Percentiles rank a stretch among this genome's conserved stretches.
phyloP scores from a whole-genome alignment of 495 filamentous ascomycete species.

The Apodospora peruviana region DNA sequence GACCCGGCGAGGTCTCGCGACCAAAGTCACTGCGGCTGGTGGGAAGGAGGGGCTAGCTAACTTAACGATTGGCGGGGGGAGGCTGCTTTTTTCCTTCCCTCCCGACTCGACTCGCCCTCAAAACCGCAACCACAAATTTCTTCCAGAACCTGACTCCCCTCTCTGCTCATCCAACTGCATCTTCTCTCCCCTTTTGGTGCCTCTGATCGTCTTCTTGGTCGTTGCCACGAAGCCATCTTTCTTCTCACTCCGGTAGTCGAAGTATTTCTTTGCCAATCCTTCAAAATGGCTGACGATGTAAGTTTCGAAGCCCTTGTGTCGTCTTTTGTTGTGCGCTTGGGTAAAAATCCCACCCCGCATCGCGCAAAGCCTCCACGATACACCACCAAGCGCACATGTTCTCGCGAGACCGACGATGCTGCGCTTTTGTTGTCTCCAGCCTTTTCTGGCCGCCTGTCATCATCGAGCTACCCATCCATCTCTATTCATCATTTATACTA shows the following conservation, averaged over 20 bases:
- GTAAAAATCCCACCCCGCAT: slow-evolving; percentile 29
- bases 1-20: too few species aligned
- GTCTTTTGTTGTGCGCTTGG: slow-evolving; percentile 14
- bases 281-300: slow-evolving; percentile 49
- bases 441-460: neutral
- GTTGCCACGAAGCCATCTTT: slow-evolving; percentile 20
- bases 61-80: slow-evolving; percentile 4
- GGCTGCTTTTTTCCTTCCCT: slow-evolving; percentile 7
- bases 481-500: neutral
- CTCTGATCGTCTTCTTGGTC: slow-evolving; percentile 19
- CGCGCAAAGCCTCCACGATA: slow-evolving; percentile 18
- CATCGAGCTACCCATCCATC: neutral
- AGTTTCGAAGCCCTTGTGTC: slow-evolving; percentile 12
- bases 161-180: slow-evolving; percentile 17
- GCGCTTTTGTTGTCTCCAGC: neutral
- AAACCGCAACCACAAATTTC: slow-evolving; percentile 20
- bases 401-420: neutral
- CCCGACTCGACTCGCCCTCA: slow-evolving; percentile 11
- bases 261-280: slow-evolving; percentile 31
- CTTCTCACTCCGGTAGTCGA: slow-evolving; percentile 14
- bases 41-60: slow-evolving; percentile 6
- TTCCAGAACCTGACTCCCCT: slow-evolving; percentile 16
- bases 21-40: too few species aligned
- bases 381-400: slow-evolving; percentile 8
- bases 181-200: slow-evolving; percentile 15